A percentile compares a stretch with the other conserved stretches of the same genome.
phyloP scores from a whole-genome alignment of 441 rosid genomes.

The Euphorbia celastroides region DNA sequence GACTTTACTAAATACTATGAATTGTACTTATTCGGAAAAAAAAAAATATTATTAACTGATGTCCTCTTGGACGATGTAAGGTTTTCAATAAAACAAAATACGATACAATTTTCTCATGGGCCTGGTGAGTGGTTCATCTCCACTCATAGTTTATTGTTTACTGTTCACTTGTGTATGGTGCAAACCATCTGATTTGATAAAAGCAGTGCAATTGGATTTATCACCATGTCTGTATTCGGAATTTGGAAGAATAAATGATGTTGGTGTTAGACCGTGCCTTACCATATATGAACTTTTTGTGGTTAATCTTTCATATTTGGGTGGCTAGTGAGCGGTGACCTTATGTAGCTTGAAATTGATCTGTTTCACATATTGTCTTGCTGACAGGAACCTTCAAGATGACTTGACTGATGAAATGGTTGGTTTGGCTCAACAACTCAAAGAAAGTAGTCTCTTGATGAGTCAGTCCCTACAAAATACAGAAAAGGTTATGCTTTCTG shows the following conservation, averaged over 20 bases:
- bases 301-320: not conserved
- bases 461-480: conserved; percentile 69
- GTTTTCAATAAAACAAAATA: not conserved
- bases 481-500: conserved; percentile 46
- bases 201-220: not conserved
- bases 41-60: not conserved
- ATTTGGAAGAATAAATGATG: not conserved
- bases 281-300: not conserved
- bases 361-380: not conserved
- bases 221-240: not conserved
- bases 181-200: not conserved
- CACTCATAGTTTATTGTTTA: not conserved
- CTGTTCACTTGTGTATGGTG: not conserved
- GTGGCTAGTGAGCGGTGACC: not conserved
- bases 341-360: not conserved
- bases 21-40: too few species aligned
- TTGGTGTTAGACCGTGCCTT: not conserved
- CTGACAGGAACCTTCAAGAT: conserved; percentile 70
- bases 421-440: conserved; percentile 41
- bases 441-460: conserved; percentile 51
- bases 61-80: not conserved
- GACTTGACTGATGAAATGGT: conserved; percentile 94
- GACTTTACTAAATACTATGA: not conserved
- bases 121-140: not conserved
- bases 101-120: not conserved